Base-by-base conservation (phyloP, 2,329 filamentous ascomycete genomes). In the Arthrobotrys sinensis region DNA sequence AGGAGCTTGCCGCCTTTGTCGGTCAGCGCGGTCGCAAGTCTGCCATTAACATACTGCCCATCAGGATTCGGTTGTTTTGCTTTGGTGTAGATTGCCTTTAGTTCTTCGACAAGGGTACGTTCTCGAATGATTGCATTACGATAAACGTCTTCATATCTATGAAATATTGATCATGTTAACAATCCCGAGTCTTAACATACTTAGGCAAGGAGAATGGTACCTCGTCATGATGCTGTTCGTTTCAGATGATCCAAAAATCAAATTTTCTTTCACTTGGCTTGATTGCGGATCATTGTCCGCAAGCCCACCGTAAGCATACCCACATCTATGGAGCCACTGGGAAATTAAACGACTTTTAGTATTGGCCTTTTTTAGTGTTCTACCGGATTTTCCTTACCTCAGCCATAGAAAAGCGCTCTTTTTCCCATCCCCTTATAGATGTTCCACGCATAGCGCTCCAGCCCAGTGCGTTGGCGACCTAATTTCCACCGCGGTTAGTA, bases 191-290 rank as follows among this genome's bases (percentile, higher is more conserved):
- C 32, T 19, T 6, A 38, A n/a, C 4, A 60, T 10, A 2, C 7
- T 21, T 4, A 28, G 14, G 28, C 4, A 11, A 45, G 1, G 4
- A 7, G 14, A 48, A 1, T 1, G 2, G 21, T 46, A 57, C 64
- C 64, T 55, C 12, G 64, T 68, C 64, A 68, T 68, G 8, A 68
- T 40, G 5, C 43, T 52, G 14, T 68, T 68, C 5, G 64, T 68
- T 55, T 68, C 64, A 12, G 64, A 68, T 5, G 64, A n/a, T 43
- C 64, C 64, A 36, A 68, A 68, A 32, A 68, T 46, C 46, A 68
- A 21, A n/a, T 68, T 68, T 21, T 68, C 11, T 32, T 16, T 45
- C 19, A 34, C 34, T 24, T 68, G 64, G 7, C 64, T 68, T 6
- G 64, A 19, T 3, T 5, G 2, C 3, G 40, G 11, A 14, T 24